phyloP scores from a whole-genome alignment of 371 early-diverging fungal species.

The Phascolomyces articulosus region DNA sequence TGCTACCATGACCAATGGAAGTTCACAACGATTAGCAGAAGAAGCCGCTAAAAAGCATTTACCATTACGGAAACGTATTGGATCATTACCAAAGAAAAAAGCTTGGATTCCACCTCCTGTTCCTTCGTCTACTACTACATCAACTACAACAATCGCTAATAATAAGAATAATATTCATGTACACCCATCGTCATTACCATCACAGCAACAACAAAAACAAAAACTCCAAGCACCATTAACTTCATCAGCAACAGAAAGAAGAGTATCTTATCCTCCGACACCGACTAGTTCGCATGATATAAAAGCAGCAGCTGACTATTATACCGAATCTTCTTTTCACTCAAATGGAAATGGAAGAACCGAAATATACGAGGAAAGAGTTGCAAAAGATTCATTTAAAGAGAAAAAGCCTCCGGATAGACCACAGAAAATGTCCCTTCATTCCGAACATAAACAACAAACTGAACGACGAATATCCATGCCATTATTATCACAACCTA shows the following conservation, averaged over 20 bases:
- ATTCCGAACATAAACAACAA: constrained; percentile 1
- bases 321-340: neutral
- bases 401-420: neutral
- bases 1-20: neutral
- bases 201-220: constrained; percentile 7
- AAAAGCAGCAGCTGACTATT: constrained; percentile 12
- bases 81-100: constrained; percentile 13
- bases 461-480: constrained; percentile 13
- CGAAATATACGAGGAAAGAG: constrained; percentile 18
- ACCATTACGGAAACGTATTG: constrained; percentile 34
- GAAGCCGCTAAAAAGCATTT: constrained; percentile 19
- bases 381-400: neutral
- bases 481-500: constrained; percentile 4
- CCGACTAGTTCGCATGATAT: constrained; percentile 18
- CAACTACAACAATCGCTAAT: neutral
- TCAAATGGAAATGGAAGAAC: constrained; percentile 19
- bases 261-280: constrained; percentile 14
- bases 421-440: neutral
- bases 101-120: constrained; percentile 5
- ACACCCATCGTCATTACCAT: neutral
- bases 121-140: neutral
- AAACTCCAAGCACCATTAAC: neutral
- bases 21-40: neutral
- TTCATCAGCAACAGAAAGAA: constrained; percentile 9
- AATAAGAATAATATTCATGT: neutral